These are phyloP conservation scores for Balakata baccata DNA, from an alignment of 345 rosid species.

Conservation along the genomic window DNA sequence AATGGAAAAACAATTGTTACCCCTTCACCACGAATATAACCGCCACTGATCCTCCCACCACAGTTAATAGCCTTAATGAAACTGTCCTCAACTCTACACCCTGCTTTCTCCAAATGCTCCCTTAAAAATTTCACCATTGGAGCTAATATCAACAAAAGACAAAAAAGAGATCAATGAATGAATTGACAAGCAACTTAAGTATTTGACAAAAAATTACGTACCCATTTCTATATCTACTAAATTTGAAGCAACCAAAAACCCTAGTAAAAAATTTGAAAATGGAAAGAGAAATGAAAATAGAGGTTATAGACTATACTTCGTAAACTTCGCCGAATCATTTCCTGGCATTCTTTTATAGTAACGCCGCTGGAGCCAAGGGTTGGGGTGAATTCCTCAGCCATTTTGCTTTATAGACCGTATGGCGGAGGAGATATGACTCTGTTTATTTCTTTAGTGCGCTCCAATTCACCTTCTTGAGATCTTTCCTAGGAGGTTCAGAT, in stretches of 20 bases:
- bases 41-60: constrained; percentile 50
- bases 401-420: not conserved
- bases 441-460: not conserved
- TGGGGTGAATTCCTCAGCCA: constrained; percentile 28
- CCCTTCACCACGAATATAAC: constrained; percentile 63
- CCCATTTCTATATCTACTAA: too few relatives aligned
- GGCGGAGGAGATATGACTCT: not conserved
- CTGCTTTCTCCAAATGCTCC: constrained; percentile 84
- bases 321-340: constrained; percentile 52
- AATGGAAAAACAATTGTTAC: constrained; percentile 30
- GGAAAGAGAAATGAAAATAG: not conserved
- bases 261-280: not conserved
- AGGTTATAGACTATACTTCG: constrained; percentile 34
- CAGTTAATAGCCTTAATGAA: constrained; percentile 73
- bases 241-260: not conserved
- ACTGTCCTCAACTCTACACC: constrained; percentile 68
- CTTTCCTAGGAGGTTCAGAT: too few relatives aligned
- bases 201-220: too few relatives aligned
- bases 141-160: constrained; percentile 35
- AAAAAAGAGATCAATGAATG: not conserved
- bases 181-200: constrained; percentile 16
- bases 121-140: constrained; percentile 80
- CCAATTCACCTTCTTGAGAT: not conserved
- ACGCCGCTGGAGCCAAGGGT: constrained; percentile 20
- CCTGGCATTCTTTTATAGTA: constrained; percentile 37